These are phyloP conservation scores for Tremellales sp. DNA, from an alignment of 1,284 basidiomycete species.

Conservation along the genomic window DNA sequence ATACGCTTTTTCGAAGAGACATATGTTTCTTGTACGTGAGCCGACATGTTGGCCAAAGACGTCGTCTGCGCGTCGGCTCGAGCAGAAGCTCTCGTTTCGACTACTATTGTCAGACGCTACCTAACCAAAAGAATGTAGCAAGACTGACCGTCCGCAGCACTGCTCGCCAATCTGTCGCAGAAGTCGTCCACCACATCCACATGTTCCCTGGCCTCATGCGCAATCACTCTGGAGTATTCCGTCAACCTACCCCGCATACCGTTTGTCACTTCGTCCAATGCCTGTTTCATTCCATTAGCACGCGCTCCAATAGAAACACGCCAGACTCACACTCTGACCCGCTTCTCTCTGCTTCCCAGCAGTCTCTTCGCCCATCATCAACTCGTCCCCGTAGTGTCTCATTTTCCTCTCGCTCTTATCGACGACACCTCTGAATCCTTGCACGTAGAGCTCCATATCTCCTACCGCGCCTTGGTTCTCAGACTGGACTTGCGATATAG, in stretches of 20 bases:
- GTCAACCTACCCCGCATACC: constrained; percentile 24
- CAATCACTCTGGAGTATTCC: constrained; percentile 24
- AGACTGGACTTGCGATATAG: constrained; percentile 56
- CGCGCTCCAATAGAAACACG: neutral
- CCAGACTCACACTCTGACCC: constrained; percentile 20
- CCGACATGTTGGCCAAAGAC: constrained; percentile 9
- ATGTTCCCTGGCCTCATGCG: constrained; percentile 21
- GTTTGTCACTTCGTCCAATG: constrained; percentile 23
- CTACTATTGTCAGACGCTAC: constrained; percentile 1
- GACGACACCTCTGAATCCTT: constrained; percentile 4
- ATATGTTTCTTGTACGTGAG: constrained; percentile 12
- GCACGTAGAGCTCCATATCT: constrained; percentile 15
- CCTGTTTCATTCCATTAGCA: constrained; percentile 8
- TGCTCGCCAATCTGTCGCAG: constrained; percentile 20
- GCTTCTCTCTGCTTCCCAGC: constrained; percentile 15
- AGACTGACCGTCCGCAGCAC: constrained; percentile 25
- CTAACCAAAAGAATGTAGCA: neutral
- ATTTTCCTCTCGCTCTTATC: constrained; percentile 7
- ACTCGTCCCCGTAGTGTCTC: constrained; percentile 7
- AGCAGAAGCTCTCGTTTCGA: constrained; percentile 9
- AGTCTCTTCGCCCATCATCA: constrained; percentile 11
- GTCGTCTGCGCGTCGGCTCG: constrained; percentile 15
- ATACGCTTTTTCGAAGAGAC: constrained; percentile 13
- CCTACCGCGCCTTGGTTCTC: constrained; percentile 59
- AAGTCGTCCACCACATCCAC: constrained; percentile 23